Base-by-base conservation (phyloP, 2,329 filamentous ascomycete genomes). In the Xylariaceae sp. region DNA sequence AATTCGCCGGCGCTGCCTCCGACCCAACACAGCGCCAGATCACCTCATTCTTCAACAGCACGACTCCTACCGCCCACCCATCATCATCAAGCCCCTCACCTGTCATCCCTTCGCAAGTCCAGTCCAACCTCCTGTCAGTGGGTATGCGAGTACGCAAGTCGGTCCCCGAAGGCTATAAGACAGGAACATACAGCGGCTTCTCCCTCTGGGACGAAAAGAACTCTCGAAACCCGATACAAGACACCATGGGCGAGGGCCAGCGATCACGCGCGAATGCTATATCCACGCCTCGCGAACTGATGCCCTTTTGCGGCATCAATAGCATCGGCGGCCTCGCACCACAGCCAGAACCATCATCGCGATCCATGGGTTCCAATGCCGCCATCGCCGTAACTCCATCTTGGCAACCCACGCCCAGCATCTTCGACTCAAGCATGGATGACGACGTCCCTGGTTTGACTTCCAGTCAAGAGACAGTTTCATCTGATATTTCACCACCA, bases 111-210 rank as follows among this genome's bases (percentile, higher is more conserved):
- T 69, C 77, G 19, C 75, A 75, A 7, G 77, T 95, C 31, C 89
- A 96, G 69, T 79, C 90, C 33, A 87, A 87, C 54, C 83, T 97
- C n/a, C 76, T 96, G 39, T 89, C 80, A 61, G 92, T 97, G 56
- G 92, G 92, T 62, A 96, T 96, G 90, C 86, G 92, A 19, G 80
- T 97, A 44, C 87, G 92, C 65, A 97, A 97, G 73, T 88, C 88
- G 11, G 87, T 97, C 7, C 87, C 90, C 1, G 91, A 96, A 66
- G 92, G 92, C 52, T 96, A 96, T 78, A 95, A 95, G 74, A 95
- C 89, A 1, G 80, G 80, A 48, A 68, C 66, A 45, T 71, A 75
- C 63, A 69, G 66, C 53, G 73, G 71, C 57, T 82, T 81, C 62
- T 71, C 75, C 42, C 69, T 83, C 18, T 82, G 78, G 69, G 65